Evolutionary conservation across 805 yeast genomes (phyloP).

Genomic region (Metschnikowia vanudenii): DNA sequence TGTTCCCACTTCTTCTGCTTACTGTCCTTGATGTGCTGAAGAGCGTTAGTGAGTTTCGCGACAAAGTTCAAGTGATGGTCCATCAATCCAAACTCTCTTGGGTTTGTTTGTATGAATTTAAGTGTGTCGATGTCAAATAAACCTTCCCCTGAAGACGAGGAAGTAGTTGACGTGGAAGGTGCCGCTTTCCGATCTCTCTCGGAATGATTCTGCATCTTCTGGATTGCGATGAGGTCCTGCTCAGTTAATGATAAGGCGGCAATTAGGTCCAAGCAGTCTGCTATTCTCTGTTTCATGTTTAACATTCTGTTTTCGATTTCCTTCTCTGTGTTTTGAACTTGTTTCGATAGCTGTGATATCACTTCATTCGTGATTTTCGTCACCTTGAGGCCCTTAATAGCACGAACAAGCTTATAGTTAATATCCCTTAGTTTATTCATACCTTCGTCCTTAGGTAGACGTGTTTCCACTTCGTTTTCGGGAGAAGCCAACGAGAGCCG

Average conservation of each 20-base stretch:
- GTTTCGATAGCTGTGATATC: conserved; percentile 23
- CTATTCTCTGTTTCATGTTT: conserved; percentile 25
- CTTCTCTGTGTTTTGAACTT: conserved; percentile 26
- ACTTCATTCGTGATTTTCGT: conserved; percentile 38
- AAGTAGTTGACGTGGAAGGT: too few relatives aligned
- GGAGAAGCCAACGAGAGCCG: conserved; percentile 2
- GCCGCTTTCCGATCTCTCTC: neutral
- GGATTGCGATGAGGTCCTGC: conserved; percentile 33
- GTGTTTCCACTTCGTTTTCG: neutral
- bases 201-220: conserved; percentile 24
- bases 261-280: conserved; percentile 28
- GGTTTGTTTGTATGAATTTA: conserved; percentile 34
- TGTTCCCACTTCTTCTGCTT: conserved; percentile 38
- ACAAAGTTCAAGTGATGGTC: conserved; percentile 35
- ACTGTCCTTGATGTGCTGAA: conserved; percentile 32
- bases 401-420: conserved; percentile 37
- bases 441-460: conserved; percentile 12
- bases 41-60: conserved; percentile 28
- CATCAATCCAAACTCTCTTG: conserved; percentile 40
- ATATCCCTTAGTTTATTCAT: conserved; percentile 33
- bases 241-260: conserved; percentile 30
- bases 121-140: conserved; percentile 40
- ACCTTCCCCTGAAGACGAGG: conserved; percentile 23
- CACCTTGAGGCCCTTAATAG: conserved; percentile 34
- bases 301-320: conserved; percentile 26